Base-by-base conservation (phyloP, 2,329 filamentous ascomycete genomes). In the Pseudophaeomoniella oleicola region DNA sequence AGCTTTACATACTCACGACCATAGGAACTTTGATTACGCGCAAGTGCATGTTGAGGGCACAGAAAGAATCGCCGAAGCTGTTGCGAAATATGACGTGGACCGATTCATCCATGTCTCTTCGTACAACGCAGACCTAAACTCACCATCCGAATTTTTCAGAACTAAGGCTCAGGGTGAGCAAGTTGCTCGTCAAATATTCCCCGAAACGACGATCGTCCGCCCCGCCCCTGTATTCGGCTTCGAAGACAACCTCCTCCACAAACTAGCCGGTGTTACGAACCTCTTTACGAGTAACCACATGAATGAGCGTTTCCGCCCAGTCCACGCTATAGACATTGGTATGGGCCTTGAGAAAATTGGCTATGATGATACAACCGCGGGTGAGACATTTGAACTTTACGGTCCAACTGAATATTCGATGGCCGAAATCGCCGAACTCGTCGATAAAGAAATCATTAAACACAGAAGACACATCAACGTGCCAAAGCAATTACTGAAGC, bases 81-180 rank as follows among this genome's bases (percentile, higher is more conserved):
- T 86, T 37, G 90, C 88, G 51, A 98, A 98, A 64, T 98, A 98
- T 63, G 88, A 98, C 52, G 77, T 94, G 47, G 90, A 98, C 63
- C 79, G 90, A 46, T 98, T 84, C 61, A 86, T 98, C 46, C 90
- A 98, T 51, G 78, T 98, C 49, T 98, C 90, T 6, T 94, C 87
- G 19, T 87, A 92, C 71, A 96, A 88, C 54, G 88, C 85, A 39
- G 68, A 81, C 58, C 70, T 75, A 31, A 69, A 82, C 47, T 96
- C 88, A 13, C 60, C 78, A 2, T 88, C 85, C 9, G 83, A 90
- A 53, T 98, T 88, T 71, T 94, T 81, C 62, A 70, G 80, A 42
- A 93, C 86, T 48, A 98, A 98, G 81, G 87, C 70, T 41, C 73
- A 69, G 53, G 82, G 82, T 47, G 90, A 98, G 65, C 68, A 80